phyloP scores from a whole-genome alignment of 495 filamentous ascomycete species.

The Aspergillus diversus region DNA sequence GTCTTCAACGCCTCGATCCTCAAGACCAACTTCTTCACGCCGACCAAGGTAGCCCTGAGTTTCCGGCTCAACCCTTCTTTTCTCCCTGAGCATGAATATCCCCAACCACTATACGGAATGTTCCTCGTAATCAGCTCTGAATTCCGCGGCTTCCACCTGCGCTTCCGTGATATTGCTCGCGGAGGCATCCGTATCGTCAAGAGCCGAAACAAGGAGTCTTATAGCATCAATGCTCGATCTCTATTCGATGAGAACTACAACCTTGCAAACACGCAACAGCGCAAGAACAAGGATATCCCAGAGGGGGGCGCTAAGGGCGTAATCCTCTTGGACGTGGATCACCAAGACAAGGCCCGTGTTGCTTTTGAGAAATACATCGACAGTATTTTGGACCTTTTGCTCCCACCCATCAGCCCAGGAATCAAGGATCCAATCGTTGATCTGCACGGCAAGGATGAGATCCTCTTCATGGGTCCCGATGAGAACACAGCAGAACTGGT shows the following conservation, averaged over 20 bases:
- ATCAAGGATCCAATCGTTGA: constrained; percentile 99
- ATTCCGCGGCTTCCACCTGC: constrained; percentile 94
- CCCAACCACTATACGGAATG: constrained; percentile 94
- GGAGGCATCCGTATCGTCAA: constrained; percentile 99
- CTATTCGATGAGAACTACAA: constrained; percentile 99
- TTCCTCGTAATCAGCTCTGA: constrained; percentile 97
- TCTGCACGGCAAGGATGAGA: constrained; percentile 89
- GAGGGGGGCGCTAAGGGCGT: constrained; percentile 98
- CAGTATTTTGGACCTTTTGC: constrained; percentile 90
- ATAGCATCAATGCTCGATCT: constrained; percentile 92
- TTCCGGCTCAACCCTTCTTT: constrained; percentile 92
- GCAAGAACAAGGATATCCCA: constrained; percentile 99
- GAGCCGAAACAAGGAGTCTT: constrained; percentile 91
- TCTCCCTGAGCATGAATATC: constrained; percentile 89
- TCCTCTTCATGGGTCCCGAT: constrained; percentile 97
- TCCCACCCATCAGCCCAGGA: constrained; percentile 86
- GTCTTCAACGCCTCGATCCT: constrained; percentile 88
- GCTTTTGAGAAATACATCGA: constrained; percentile 99
- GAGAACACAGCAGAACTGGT: constrained; percentile 98
- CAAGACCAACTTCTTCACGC: constrained; percentile 99
- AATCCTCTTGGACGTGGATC: constrained; percentile 87
- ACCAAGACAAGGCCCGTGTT: constrained; percentile 87
- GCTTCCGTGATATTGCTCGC: constrained; percentile 95
- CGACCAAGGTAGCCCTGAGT: constrained; percentile 96
- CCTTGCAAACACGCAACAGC: constrained; percentile 96